Evolutionary conservation across 352 stramenopile species (phyloP).

Genomic region (Phytophthora pisi): DNA sequence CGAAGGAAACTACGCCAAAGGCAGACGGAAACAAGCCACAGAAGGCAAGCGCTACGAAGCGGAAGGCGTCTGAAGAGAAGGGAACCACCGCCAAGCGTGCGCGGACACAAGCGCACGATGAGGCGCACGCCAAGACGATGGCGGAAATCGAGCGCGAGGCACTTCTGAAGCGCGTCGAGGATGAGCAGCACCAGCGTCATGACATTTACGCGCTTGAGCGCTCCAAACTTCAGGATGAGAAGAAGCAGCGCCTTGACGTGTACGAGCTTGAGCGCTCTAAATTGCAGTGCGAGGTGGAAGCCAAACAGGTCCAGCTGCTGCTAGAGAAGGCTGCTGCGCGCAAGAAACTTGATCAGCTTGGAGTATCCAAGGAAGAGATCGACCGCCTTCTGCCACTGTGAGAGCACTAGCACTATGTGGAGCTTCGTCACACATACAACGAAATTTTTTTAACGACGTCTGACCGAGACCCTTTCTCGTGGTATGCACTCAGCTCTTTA

Average conservation of each 20-base stretch:
- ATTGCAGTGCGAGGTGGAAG: constrained; percentile 31
- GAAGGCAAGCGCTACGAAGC: constrained; percentile 11
- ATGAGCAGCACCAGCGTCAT: constrained; percentile 37
- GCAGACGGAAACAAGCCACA: background rate
- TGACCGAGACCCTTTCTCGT: background rate
- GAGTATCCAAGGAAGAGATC: constrained; percentile 46
- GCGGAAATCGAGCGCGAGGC: constrained; percentile 31
- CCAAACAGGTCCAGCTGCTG: constrained; percentile 48
- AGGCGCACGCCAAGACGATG: constrained; percentile 7
- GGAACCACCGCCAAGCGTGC: background rate
- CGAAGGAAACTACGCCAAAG: constrained; percentile 4
- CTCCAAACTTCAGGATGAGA: constrained; percentile 16
- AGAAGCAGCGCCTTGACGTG: too few species aligned
- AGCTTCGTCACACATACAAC: too few species aligned
- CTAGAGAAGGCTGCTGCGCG: constrained; percentile 53
- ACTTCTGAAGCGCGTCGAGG: constrained; percentile 31
- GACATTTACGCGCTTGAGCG: constrained; percentile 33
- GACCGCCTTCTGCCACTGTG: constrained; percentile 47
- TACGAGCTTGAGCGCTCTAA: too few species aligned
- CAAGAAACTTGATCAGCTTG: constrained; percentile 54
- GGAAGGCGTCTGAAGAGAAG: constrained; percentile 22
- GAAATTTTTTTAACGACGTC: too few species aligned
- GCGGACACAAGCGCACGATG: constrained; percentile 12
- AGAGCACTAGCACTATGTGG: background rate
- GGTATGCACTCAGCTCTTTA: constrained; percentile 18